Evolutionary conservation across 805 yeast species (phyloP), one percentile per base, ranked within the genome.

Genomic region (Starmera amethionina): DNA sequence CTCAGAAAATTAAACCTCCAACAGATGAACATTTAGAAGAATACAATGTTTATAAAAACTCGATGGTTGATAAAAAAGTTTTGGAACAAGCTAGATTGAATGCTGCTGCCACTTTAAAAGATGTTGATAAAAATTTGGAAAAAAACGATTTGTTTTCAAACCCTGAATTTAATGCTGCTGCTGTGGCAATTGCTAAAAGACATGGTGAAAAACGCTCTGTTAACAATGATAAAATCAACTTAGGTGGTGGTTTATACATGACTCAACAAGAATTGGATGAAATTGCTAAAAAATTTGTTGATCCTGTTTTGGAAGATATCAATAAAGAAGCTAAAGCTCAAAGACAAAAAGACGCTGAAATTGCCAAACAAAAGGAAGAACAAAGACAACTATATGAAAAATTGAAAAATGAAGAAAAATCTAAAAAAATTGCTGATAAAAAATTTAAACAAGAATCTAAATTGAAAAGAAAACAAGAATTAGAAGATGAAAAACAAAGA

Each of bases 191-290:
- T 46, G 96, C 96, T 3, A 83, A 82, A 56, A 72, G 73, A 46
- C 77, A 77, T 51, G 67, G 73, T 36, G 75, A 73, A 38, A 77
- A 75, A 55, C 72, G 90, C 52, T 49, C 54, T 37, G 67, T 69
- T 45, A 56, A 65, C 46, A 56, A 51, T 38, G 77, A 79, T 47
- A 74, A 79, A 58, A 67, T 87, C 51, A 71, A 86, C 54, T 63
- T 90, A 46, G 98, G 98, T 44, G 96, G 95, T 46, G 97, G 97
- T 2, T 69, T 85, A 42, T 75, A 72, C 53, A 76, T 90, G 72
- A 68, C 83, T 32, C 82, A 73, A 44, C 72, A 68, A 16, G 96
- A 89, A 53, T 75, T 93, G 45, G 82, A 85, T 47, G 72, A 72
- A 39, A 74, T 90, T 65, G 97, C 98, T 16, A 65, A 77, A 44